A percentile compares a stretch with the other conserved stretches of the same genome.
Evolutionary conservation across 345 rosid species (phyloP).

Genomic region (Acer saccharum): DNA sequence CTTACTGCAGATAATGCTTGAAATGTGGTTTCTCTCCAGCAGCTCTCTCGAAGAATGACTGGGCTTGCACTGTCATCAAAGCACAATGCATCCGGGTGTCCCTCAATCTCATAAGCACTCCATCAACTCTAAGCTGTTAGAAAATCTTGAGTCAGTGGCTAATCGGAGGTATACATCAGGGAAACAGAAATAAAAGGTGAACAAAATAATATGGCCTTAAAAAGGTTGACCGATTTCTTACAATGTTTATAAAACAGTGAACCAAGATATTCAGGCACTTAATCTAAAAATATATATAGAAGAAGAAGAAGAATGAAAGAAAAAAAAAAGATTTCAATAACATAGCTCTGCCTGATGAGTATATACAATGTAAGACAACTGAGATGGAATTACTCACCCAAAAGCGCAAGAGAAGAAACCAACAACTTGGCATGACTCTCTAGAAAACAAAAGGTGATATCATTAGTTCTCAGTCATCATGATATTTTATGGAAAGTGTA

Average conservation of each 20-base stretch:
- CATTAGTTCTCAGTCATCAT: constrained; percentile 17
- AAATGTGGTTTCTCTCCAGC: constrained; percentile 93
- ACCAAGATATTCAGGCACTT: background rate
- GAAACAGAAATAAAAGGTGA: background rate
- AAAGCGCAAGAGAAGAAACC: constrained; percentile 95
- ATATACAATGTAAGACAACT: background rate
- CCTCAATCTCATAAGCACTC: constrained; percentile 91
- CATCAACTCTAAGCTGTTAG: constrained; percentile 93
- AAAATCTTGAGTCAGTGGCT: constrained; percentile 18
- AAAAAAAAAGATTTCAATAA: constrained; percentile 3
- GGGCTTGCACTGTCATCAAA: constrained; percentile 47
- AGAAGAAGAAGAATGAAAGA: background rate
- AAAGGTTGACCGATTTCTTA: background rate
- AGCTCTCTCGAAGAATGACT: constrained; percentile 74
- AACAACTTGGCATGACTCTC: constrained; percentile 96
- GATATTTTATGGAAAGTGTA: background rate
- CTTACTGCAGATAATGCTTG: constrained; percentile 74
- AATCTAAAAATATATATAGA: background rate
- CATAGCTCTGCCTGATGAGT: constrained; percentile 4
- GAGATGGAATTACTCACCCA: constrained; percentile 70
- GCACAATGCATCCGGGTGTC: constrained; percentile 85
- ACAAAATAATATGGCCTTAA: background rate
- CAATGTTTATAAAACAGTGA: background rate
- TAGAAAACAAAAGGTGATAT: constrained; percentile 32
- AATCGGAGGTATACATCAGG: constrained; percentile 4